These are phyloP conservation scores for Sphagnum contortum DNA, from an alignment of 225 moss, liverwort and hornwort species.

Conservation along the genomic window DNA sequence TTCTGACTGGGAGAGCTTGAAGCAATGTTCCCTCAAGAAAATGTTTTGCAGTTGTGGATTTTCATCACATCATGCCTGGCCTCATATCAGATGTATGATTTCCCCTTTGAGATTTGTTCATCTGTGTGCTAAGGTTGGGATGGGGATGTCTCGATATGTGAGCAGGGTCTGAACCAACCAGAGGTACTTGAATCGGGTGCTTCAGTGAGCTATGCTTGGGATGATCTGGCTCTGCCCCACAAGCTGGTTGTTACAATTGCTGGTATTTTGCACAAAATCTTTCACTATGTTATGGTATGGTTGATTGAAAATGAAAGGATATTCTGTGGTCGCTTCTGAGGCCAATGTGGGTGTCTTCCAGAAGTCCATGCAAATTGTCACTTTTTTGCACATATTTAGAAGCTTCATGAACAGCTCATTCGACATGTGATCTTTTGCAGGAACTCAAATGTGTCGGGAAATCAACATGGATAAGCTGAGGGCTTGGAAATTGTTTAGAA, in stretches of 20 bases:
- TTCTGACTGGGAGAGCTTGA: no score
- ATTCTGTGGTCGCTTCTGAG: no score
- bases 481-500: constrained; percentile 77
- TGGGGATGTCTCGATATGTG: background rate
- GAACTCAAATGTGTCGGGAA: constrained; percentile 52
- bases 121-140: no score
- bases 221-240: constrained; percentile 71
- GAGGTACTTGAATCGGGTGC: constrained; percentile 72
- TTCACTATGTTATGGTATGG: background rate
- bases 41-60: no score
- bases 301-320: background rate
- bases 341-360: no score
- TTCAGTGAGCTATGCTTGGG: constrained; percentile 90
- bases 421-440: constrained; percentile 15
- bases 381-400: no score
- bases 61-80: no score
- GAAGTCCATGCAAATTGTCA: no score
- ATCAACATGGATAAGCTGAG: constrained; percentile 96
- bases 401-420: no score
- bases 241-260: constrained; percentile 62
- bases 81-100: no score
- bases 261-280: constrained; percentile 9
- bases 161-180: constrained; percentile 62
- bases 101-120: no score
- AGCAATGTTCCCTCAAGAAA: no score